These are phyloP conservation scores for Calonectria leucothoes DNA, from an alignment of 2,329 filamentous ascomycete genomes.

Conservation along the genomic window DNA sequence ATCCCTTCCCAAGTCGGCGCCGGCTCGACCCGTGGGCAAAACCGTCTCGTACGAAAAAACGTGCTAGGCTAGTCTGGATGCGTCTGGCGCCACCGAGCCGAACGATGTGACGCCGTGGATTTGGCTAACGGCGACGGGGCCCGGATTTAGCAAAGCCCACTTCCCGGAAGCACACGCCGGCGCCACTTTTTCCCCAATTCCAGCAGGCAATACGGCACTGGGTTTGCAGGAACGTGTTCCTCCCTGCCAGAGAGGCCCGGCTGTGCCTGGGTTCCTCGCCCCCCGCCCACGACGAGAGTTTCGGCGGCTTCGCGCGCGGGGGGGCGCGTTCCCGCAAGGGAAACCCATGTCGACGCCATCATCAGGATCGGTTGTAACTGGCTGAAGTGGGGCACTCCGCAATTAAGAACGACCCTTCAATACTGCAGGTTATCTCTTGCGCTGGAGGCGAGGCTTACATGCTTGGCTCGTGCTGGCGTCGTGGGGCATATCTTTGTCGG, in stretches of 20 bases:
- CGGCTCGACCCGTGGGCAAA: neutral
- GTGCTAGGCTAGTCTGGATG: neutral
- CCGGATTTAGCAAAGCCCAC: neutral
- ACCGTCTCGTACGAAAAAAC: neutral
- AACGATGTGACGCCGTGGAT: conserved; percentile 6
- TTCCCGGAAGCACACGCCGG: neutral
- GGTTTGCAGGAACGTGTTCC: neutral
- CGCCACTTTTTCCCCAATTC: neutral
- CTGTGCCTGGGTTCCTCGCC: too few relatives aligned
- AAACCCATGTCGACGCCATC: neutral
- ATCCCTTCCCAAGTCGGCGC: neutral
- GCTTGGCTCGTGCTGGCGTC: neutral
- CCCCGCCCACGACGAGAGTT: neutral
- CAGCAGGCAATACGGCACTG: neutral
- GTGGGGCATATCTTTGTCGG: neutral
- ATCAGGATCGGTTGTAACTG: neutral
- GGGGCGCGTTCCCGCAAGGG: neutral
- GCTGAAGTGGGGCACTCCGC: neutral
- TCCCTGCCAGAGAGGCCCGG: neutral
- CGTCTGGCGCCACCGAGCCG: neutral
- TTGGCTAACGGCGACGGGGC: neutral
- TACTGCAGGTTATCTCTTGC: neutral
- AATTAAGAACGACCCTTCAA: conserved; percentile 4
- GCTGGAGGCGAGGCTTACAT: neutral
- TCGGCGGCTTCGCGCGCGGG: neutral